Evolutionary conservation across 2,329 filamentous ascomycete genomes (phyloP).

Genomic region (Achaetomium macrosporum): DNA sequence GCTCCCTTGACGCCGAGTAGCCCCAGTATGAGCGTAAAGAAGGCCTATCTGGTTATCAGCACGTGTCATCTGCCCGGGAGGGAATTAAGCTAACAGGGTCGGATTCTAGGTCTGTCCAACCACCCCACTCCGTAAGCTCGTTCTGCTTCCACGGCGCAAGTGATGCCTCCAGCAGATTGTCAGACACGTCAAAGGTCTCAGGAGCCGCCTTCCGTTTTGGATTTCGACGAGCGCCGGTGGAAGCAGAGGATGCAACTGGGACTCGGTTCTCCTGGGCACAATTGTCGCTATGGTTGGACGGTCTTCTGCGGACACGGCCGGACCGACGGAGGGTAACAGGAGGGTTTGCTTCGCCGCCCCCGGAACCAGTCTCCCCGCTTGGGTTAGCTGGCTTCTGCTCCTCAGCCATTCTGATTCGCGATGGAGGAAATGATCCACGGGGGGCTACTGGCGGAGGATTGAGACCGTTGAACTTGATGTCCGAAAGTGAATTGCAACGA

Average conservation of each 20-base stretch:
- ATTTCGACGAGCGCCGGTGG: constrained; percentile 12
- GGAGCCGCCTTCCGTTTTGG: constrained; percentile 23
- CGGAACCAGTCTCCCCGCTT: background rate
- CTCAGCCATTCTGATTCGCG: background rate
- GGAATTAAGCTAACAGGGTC: constrained; percentile 60
- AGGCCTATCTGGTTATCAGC: constrained; percentile 46
- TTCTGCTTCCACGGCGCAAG: constrained; percentile 43
- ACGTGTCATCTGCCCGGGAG: background rate
- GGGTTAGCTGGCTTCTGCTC: background rate
- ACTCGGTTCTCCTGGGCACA: background rate
- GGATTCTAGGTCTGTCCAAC: constrained; percentile 82
- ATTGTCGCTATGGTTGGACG: background rate
- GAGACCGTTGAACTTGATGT: background rate
- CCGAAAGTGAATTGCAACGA: background rate
- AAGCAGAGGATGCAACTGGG: background rate
- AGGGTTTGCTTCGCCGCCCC: background rate
- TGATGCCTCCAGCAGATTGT: constrained; percentile 41
- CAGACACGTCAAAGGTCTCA: constrained; percentile 30
- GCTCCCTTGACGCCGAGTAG: constrained; percentile 71
- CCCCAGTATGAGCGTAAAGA: constrained; percentile 79
- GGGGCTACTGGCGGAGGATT: background rate
- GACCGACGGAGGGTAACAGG: constrained; percentile 15
- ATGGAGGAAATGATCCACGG: background rate
- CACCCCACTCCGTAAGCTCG: constrained; percentile 58
- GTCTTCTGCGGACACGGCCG: constrained; percentile 14